phyloP scores from a whole-genome alignment of 106 monocot genomes.

The Acanthochlamys bracteata region DNA sequence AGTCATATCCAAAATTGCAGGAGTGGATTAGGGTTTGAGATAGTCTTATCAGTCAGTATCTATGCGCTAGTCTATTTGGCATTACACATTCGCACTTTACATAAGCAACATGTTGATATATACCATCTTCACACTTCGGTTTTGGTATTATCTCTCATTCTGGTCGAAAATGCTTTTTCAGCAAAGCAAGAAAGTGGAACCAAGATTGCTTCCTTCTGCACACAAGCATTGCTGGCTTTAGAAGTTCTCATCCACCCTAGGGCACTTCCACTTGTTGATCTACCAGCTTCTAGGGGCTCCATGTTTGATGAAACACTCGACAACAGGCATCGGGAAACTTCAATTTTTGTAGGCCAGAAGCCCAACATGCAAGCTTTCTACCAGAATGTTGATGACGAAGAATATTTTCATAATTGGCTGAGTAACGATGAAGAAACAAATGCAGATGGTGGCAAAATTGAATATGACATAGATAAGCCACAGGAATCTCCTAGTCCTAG shows the following conservation, averaged over 20 bases:
- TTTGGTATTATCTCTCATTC: background rate
- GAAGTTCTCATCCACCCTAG: slow-evolving; percentile 92
- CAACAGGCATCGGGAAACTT: background rate
- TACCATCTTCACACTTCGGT: background rate
- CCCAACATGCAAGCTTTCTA: slow-evolving; percentile 3
- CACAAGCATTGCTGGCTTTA: slow-evolving; percentile 54
- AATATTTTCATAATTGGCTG: slow-evolving; percentile 10
- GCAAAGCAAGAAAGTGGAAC: slow-evolving; percentile 73
- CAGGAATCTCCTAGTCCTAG: background rate
- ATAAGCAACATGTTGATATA: background rate
- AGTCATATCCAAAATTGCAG: too few relatives aligned
- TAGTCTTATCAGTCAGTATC: too few relatives aligned
- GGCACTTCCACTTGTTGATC: slow-evolving; percentile 40
- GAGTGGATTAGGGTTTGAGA: too few relatives aligned
- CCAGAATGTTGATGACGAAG: slow-evolving; percentile 17
- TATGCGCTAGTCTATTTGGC: background rate
- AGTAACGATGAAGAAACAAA: slow-evolving; percentile 15
- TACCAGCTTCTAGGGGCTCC: slow-evolving; percentile 10
- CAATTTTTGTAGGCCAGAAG: slow-evolving; percentile 4
- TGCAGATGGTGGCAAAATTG: background rate
- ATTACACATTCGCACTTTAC: background rate
- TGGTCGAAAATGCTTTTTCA: slow-evolving; percentile 10
- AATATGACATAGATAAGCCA: background rate
- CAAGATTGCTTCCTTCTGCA: slow-evolving; percentile 59
- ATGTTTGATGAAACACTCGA: slow-evolving; percentile 6